A percentile compares a stretch with the other conserved stretches of the same genome.
These are phyloP conservation scores for Vachellia collinsii DNA, from an alignment of 306 rosid genomes.

Conservation along the genomic window DNA sequence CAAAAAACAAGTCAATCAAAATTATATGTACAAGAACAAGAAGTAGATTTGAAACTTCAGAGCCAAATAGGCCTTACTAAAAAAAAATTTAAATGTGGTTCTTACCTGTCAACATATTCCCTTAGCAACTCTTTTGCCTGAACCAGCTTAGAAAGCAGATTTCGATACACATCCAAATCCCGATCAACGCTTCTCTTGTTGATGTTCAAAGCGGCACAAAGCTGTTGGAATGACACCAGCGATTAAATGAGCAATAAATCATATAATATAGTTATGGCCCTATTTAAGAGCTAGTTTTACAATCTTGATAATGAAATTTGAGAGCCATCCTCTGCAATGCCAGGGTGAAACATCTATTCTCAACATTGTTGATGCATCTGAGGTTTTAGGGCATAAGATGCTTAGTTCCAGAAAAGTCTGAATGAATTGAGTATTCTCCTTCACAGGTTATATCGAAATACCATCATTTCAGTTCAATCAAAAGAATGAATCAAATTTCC, in stretches of 20 bases:
- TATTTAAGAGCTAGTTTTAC: conserved; percentile 20
- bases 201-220: conserved; percentile 74
- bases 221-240: conserved; percentile 59
- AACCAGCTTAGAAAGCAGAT: conserved; percentile 92
- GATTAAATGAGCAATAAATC: conserved; percentile 29
- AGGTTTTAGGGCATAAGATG: conserved; percentile 15
- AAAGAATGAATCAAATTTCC: conserved; percentile 28
- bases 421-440: conserved; percentile 29
- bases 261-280: neutral
- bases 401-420: neutral
- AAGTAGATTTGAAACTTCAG: conserved; percentile 11
- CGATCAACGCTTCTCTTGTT: conserved; percentile 90
- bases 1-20: conserved; percentile 21
- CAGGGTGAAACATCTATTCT: conserved; percentile 27
- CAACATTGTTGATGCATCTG: conserved; percentile 24
- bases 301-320: conserved; percentile 9
- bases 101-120: conserved; percentile 91
- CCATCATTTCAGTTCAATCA: conserved; percentile 11
- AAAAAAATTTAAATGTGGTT: conserved; percentile 26
- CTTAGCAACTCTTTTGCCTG: conserved; percentile 95
- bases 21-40: conserved; percentile 16
- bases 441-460: conserved; percentile 6
- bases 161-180: conserved; percentile 95
- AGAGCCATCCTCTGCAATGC: conserved; percentile 25
- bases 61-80: neutral